Percentiles rank a stretch among this genome's conserved stretches.
Evolutionary conservation across 305 asterid species (phyloP).

Genomic region (Caryopteris hybrid): DNA sequence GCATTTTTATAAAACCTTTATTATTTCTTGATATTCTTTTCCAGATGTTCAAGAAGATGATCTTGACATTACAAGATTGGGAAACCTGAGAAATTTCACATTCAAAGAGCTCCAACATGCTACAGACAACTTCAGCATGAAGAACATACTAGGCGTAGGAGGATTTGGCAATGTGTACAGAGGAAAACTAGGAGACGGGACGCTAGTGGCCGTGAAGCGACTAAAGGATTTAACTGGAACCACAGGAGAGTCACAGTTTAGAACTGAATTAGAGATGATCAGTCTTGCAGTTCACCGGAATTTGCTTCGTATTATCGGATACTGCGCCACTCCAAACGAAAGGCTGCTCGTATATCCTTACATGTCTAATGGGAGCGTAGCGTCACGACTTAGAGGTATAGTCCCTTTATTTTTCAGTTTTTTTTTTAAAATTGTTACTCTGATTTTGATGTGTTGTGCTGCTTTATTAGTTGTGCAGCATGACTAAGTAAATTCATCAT

Average conservation of each 20-base stretch:
- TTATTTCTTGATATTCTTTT: background rate
- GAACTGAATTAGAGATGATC: conserved; percentile 82
- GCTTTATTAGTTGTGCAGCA: conserved; percentile 8
- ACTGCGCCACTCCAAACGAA: conserved; percentile 68
- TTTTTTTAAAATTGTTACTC: background rate
- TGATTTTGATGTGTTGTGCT: background rate
- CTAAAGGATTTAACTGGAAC: conserved; percentile 80
- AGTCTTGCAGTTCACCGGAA: conserved; percentile 92
- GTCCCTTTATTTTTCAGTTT: background rate
- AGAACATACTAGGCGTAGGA: conserved; percentile 92
- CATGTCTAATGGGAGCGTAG: conserved; percentile 94
- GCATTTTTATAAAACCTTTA: background rate
- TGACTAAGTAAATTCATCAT: conserved; percentile 7
- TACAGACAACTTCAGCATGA: conserved; percentile 72
- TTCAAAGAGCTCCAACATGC: conserved; percentile 87
- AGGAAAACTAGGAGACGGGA: conserved; percentile 68
- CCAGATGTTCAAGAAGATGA: conserved; percentile 78
- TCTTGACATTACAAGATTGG: conserved; percentile 53
- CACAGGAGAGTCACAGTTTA: conserved; percentile 79
- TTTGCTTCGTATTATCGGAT: conserved; percentile 81
- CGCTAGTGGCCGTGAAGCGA: conserved; percentile 77
- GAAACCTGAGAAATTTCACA: conserved; percentile 72
- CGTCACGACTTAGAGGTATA: conserved; percentile 79
- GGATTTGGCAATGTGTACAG: conserved; percentile 93
- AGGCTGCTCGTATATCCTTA: conserved; percentile 88